phyloP scores from a whole-genome alignment of 176 grass and related monocot genomes.

The Lolium perenne region DNA sequence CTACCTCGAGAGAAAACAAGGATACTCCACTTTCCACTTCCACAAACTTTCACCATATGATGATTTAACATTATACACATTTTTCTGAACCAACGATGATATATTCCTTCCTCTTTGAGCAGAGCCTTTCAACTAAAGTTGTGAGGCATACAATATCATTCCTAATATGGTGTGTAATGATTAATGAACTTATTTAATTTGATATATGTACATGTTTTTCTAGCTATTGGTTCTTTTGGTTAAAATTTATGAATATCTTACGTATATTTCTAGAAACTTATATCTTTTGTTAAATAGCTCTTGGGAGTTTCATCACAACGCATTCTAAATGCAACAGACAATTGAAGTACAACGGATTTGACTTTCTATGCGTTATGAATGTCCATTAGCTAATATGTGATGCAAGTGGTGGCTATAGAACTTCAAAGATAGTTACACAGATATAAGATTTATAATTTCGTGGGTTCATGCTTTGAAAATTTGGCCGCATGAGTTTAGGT shows the following conservation, averaged over 20 bases:
- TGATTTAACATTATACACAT: conserved; percentile 8
- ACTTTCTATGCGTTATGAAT: neutral
- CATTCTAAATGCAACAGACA: neutral
- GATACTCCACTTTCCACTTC: neutral
- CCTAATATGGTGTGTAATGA: conserved; percentile 81
- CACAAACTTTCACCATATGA: neutral
- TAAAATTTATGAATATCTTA: neutral
- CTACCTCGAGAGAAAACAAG: neutral
- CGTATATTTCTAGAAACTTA: conserved; percentile 29
- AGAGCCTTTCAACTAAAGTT: conserved; percentile 84
- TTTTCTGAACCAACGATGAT: conserved; percentile 32
- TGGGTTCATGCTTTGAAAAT: conserved; percentile 10
- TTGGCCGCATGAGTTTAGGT: neutral
- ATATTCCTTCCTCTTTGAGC: conserved; percentile 33
- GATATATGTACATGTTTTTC: conserved; percentile 14
- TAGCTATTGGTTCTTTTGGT: conserved; percentile 7
- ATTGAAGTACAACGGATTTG: conserved; percentile 4
- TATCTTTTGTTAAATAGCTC: neutral
- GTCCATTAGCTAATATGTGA: conserved; percentile 16
- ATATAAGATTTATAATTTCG: neutral
- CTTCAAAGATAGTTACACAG: neutral
- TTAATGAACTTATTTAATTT: conserved; percentile 8
- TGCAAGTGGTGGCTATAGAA: neutral
- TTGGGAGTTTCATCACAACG: conserved; percentile 21
- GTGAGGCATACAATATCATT: conserved; percentile 79